Base-by-base conservation (phyloP, 176 grass and related monocot species). In the sorghum (Sorghum bicolor) region DNA sequence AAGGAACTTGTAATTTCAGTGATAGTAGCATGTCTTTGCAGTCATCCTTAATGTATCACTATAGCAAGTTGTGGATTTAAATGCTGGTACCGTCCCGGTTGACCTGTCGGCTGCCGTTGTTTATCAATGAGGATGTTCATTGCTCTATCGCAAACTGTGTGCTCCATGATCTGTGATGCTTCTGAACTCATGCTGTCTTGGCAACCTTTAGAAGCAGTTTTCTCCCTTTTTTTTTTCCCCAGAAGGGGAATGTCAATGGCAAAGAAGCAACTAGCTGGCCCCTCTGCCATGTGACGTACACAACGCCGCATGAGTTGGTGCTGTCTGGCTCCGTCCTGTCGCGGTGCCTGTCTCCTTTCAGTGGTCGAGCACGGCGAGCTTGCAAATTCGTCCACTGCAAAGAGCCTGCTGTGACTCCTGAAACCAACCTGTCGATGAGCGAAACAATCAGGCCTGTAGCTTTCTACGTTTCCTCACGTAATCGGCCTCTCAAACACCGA, bases 1-100 rank as follows among this genome's bases (percentile, higher is more conserved):
- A 32, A 82, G 73, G 73, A 48, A 48, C 79, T 48, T 90, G 17
- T 57, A 9, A 22, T 78, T 45, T 72, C 36, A 34, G 45, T 26
- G 73, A 17, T 86, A 67, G 36, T 86, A 66, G 34, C 73, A 38
- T 32, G 25, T 78, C n/a, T 1, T 61, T 62, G 37, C n/a, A 62
- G 34, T 19, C 45, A 40, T 47, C 36, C 37, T 68, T 74, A 30
- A 20, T 90, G 60, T 79, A 61, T 68, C 62, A 28, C 60, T 5
- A 10, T 5, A 37, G 22, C 58, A 73, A 39, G 34, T 66, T 36
- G 57, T 47, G 71, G 45, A 67, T 39, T 1, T 47, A 47, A 47
- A 43, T 4, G 33, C 15, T 40, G 13, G 0, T 64, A 31, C 64
- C 32, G 20, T 50, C 50, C 34, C 5, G 5, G 55, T 13, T 55